Conservation (phyloP, 345 rosid genomes). For the Eucalyptus curtisii region DNA sequence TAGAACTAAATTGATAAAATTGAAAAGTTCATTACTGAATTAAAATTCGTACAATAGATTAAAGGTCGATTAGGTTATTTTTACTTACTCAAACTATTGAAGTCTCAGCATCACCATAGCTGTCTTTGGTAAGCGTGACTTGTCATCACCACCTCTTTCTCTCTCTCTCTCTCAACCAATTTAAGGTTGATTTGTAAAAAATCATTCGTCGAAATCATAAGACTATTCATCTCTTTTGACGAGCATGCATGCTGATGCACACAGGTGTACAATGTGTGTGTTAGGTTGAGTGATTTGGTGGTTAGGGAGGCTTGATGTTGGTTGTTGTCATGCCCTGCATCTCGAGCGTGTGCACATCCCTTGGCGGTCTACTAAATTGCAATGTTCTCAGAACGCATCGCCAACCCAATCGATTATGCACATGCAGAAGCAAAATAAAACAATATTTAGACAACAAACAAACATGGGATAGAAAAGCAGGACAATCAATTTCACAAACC, state of each 20-base stretch:
- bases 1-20: not conserved
- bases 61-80: not conserved
- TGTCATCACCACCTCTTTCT: not conserved
- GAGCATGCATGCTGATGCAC: not conserved
- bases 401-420: too few relatives aligned
- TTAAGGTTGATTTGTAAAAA: not conserved
- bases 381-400: too few relatives aligned
- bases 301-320: not conserved
- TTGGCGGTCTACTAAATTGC: too few relatives aligned
- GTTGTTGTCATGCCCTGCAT: too few relatives aligned
- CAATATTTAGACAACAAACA: too few relatives aligned
- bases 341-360: too few relatives aligned
- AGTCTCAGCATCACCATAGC: not conserved
- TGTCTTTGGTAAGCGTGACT: not conserved
- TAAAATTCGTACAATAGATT: not conserved
- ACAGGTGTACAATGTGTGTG: not conserved
- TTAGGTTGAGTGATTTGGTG: not conserved
- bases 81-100: not conserved
- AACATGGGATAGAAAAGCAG: too few relatives aligned
- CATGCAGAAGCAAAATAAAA: too few relatives aligned
- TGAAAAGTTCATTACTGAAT: not conserved
- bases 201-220: not conserved
- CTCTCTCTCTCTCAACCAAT: not conserved
- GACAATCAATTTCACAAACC: too few relatives aligned
- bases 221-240: not conserved